phyloP scores from a whole-genome alignment of 75 land plant genomes.

The Pinus albicaulis region DNA sequence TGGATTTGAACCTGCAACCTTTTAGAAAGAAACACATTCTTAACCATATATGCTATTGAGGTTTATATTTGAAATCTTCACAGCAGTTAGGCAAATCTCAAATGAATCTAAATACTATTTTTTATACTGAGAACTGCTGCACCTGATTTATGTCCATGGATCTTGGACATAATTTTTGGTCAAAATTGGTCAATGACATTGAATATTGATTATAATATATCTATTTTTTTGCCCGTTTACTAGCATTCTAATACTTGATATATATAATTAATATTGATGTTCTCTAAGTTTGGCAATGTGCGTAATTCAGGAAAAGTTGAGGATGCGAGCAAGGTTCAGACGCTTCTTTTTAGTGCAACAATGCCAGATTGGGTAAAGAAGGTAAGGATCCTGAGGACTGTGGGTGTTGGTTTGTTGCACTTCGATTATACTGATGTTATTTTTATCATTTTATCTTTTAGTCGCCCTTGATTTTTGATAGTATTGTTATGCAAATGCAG shows the following conservation, averaged over 20 bases:
- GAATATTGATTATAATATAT: neutral
- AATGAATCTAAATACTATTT: too few relatives aligned
- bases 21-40: too few relatives aligned
- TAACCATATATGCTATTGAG: too few relatives aligned
- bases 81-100: too few relatives aligned
- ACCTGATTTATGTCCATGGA: too few relatives aligned
- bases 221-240: neutral
- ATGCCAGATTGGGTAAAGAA: constrained; percentile 91
- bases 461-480: neutral
- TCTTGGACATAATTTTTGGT: neutral
- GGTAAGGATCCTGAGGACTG: constrained; percentile 27
- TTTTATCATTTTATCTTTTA: neutral
- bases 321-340: constrained; percentile 82
- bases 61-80: too few relatives aligned
- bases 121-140: too few relatives aligned
- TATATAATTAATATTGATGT: neutral
- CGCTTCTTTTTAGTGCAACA: constrained; percentile 97
- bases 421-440: neutral
- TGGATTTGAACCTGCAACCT: too few relatives aligned
- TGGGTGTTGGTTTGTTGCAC: neutral
- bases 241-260: neutral
- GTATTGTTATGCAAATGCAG: neutral
- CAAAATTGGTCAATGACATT: neutral
- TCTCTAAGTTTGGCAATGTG: too few relatives aligned
- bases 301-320: constrained; percentile 64